phyloP scores from a whole-genome alignment of 345 rosid species.

The Citrus cavaleriei region DNA sequence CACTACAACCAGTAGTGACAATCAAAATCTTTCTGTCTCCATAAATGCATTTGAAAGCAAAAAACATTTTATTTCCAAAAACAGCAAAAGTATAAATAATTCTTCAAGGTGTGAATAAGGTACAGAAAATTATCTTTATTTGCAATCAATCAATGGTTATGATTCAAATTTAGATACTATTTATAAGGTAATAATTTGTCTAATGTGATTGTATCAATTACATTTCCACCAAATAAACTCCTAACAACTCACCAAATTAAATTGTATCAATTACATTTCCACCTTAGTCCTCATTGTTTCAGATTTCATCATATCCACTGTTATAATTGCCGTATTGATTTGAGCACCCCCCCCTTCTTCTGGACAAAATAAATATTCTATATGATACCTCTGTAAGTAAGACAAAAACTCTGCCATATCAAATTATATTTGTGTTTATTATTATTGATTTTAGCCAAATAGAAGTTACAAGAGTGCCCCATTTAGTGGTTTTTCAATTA shows the following conservation, averaged over 20 bases:
- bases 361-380: neutral
- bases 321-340: neutral
- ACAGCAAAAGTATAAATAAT: neutral
- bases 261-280: neutral
- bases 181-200: neutral
- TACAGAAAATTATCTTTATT: neutral
- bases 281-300: neutral
- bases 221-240: neutral
- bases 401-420: neutral
- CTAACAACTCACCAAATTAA: constrained; percentile 3
- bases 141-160: neutral
- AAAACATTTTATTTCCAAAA: neutral
- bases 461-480: neutral
- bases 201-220: neutral
- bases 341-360: neutral
- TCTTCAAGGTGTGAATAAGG: neutral
- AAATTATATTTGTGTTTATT: too few relatives aligned
- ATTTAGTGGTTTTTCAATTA: neutral
- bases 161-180: neutral
- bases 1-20: neutral
- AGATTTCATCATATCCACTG: constrained; percentile 3
- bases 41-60: neutral
- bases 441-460: neutral
- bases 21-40: neutral
- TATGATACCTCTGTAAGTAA: neutral